Base-by-base conservation (phyloP, 106 monocot species). In the Apostasia ramifera region DNA sequence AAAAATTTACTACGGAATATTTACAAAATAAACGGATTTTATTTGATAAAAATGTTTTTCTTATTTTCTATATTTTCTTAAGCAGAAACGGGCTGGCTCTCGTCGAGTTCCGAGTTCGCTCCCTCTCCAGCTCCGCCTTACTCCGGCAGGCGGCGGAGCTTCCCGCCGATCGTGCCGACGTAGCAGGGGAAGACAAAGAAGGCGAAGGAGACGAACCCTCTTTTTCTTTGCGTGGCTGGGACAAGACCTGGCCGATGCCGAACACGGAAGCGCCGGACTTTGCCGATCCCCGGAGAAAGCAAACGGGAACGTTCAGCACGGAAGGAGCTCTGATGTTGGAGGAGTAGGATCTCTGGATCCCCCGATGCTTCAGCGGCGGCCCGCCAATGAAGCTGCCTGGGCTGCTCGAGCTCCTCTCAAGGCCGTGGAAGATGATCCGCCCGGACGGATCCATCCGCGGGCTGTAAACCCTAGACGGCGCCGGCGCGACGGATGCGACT, bases 371-470 rank as follows among this genome's bases (percentile, higher is more conserved):
- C 10, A 50, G 13, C 51, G 67, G 64, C 44, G 74, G 68, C 9
- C 72, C 70, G 49, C 83, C 83, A 40, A 72, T 83, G 67, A 83
- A 84, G 74, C 79, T 82, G 37, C 89, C 67, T 0, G 89, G 89
- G 64, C 84, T 86, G 70, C 94, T 94, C 42, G 91, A 83, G 79
- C 91, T 91, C 55, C 87, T 51, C 56, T 79, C 91, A 45, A 90
- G 68, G 2, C 90, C 78, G 15, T 91, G 79, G 77, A 94, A 94
- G 41, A 91, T 85, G 10, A 94, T 71, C 71, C 81, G 83, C 4
- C 94, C 94, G 5, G 87, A 90, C 1, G 88, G 71, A 63, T 90
- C 88, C 94, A 94, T 94, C 68, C 94, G 74, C 46, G 94, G 94
- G 47, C 84, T 85, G 38, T 91, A 6, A 26, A 66, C 57, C 69